Base-by-base conservation (phyloP, 2,329 filamentous ascomycete species). In the Rhynchosporium graminicola region DNA sequence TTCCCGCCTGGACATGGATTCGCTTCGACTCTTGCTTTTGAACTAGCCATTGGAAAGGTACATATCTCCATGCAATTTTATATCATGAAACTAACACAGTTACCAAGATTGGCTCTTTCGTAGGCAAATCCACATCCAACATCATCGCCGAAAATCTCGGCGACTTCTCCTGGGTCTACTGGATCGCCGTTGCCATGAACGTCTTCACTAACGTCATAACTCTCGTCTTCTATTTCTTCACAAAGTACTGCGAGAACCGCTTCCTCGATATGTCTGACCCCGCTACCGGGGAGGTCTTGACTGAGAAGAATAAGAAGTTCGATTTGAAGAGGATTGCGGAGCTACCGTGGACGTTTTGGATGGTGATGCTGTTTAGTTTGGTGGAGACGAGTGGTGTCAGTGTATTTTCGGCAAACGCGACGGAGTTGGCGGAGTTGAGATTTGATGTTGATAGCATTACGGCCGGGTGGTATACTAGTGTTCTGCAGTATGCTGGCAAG, bases 111-210 rank as follows among this genome's bases (percentile, higher is more conserved):
- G 84, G 85, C 1, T 80, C 79, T 0, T 87, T 87, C 61, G 82
- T 85, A 1, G 85, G 85, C 10, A 84, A 85, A 66, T 78, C 83
- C 0, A 83, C 83, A 0, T 83, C 84, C 3, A 87, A 87, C 51
- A 76, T 85, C 28, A 87, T 87, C 31, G 79, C 83, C 0, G 78
- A 82, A 66, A 82, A 80, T 12, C 83, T 81, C 0, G 83, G 84
- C 0, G 78, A 87, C 67, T 87, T 87, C 51, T 80, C 80, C 58
- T 87, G 84, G 83, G 82, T 83, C 0, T 87, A 82, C 68, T 87
- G 85, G 85, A 80, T 80, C 9, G 79, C 81, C 0, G 83, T 87
- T 0, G 83, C 85, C 67, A 87, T 87, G 82, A 86, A 87, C 62
- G 62, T 87, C 2, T 87, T 87, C 65, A 87, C 84, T 8, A 87